A percentile compares a stretch with the other conserved stretches of the same genome.
Evolutionary conservation across 1,139 yeast species (phyloP).

Genomic region (Hansenula sp.): DNA sequence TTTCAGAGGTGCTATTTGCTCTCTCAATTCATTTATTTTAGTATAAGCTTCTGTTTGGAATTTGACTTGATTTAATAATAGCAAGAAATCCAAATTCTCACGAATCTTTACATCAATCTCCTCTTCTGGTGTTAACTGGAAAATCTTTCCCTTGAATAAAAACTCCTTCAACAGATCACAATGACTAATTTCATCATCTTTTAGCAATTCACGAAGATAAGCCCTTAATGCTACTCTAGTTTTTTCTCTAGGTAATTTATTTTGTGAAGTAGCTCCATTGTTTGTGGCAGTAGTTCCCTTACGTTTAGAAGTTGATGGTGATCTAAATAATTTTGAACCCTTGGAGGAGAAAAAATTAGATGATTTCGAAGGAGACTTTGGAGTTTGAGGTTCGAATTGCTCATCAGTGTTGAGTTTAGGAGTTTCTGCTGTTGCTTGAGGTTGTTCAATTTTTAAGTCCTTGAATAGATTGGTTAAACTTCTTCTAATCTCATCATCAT

Average conservation of each 20-base stretch:
- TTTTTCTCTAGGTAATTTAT: slow-evolving; percentile 54
- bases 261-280: slow-evolving; percentile 8
- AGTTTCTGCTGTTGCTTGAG: slow-evolving; percentile 1
- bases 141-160: slow-evolving; percentile 37
- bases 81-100: slow-evolving; percentile 52
- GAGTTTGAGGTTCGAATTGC: slow-evolving; percentile 3
- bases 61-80: slow-evolving; percentile 62
- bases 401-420: neutral
- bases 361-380: slow-evolving; percentile 5
- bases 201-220: slow-evolving; percentile 51
- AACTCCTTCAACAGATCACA: slow-evolving; percentile 51
- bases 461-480: slow-evolving; percentile 12
- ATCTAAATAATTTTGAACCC: slow-evolving; percentile 5
- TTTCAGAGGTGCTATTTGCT: slow-evolving; percentile 29
- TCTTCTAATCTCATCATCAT: slow-evolving; percentile 17
- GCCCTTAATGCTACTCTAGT: slow-evolving; percentile 74
- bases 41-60: slow-evolving; percentile 65
- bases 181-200: slow-evolving; percentile 52
- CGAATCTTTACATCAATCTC: slow-evolving; percentile 53
- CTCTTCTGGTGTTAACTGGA: slow-evolving; percentile 37
- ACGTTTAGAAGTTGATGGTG: slow-evolving; percentile 1
- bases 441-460: slow-evolving; percentile 12
- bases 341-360: slow-evolving; percentile 1
- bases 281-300: neutral
- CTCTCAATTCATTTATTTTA: slow-evolving; percentile 28